These are phyloP conservation scores for Aristolochia fimbriata DNA, from an alignment of 164 flowering plant species.

Conservation along the genomic window DNA sequence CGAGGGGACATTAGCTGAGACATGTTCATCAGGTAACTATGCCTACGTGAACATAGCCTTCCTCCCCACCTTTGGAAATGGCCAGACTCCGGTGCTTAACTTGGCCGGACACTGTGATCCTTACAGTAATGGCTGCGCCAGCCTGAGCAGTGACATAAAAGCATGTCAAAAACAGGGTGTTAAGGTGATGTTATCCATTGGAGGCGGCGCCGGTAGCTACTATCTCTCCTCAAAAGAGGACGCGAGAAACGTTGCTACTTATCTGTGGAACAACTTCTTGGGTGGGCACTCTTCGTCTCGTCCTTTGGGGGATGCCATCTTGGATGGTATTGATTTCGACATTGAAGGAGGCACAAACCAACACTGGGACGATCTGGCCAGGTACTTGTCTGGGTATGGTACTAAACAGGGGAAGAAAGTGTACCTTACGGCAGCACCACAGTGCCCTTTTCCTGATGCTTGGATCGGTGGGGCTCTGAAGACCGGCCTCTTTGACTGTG, in stretches of 20 bases:
- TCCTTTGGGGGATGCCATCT: conserved; percentile 1
- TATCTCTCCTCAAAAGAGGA: conserved; percentile 1
- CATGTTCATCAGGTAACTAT: too few relatives aligned
- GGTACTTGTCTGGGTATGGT: too few relatives aligned
- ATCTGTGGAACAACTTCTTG: conserved; percentile 7
- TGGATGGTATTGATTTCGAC: conserved; percentile 6
- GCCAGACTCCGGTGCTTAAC: neutral
- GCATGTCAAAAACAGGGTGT: too few relatives aligned
- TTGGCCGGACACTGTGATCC: too few relatives aligned
- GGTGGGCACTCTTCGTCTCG: conserved; percentile 1
- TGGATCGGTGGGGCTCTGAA: conserved; percentile 7
- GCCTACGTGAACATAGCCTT: too few relatives aligned
- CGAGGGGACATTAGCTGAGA: too few relatives aligned
- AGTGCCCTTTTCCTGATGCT: conserved; percentile 19
- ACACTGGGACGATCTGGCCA: conserved; percentile 2
- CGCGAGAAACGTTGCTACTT: neutral
- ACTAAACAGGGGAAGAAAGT: conserved; percentile 10
- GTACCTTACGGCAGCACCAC: conserved; percentile 20
- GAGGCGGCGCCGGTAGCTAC: neutral
- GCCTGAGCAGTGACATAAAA: too few relatives aligned
- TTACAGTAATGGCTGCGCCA: too few relatives aligned
- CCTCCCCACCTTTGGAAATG: too few relatives aligned
- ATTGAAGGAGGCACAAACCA: conserved; percentile 1
- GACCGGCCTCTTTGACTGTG: conserved; percentile 23
- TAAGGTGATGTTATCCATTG: too few relatives aligned